Evolutionary conservation across 2,329 filamentous ascomycete species (phyloP).

Genomic region (Nemania serpens): DNA sequence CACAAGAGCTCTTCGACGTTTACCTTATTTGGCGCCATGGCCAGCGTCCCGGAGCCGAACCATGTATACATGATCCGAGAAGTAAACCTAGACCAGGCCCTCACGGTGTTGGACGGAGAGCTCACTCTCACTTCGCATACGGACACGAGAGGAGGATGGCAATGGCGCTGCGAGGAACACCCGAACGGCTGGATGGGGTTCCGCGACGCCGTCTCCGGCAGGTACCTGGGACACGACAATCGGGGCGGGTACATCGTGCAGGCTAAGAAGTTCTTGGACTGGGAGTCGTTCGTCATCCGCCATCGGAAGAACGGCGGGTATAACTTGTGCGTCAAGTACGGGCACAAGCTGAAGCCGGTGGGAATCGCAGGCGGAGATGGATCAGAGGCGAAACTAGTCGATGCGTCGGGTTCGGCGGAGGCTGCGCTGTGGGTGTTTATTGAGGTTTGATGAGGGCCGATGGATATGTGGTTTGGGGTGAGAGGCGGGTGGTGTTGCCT

Average conservation of each 20-base stretch:
- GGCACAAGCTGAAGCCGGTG: slow-evolving; percentile 6
- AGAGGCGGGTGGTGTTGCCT: too few species aligned
- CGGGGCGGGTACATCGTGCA: not conserved
- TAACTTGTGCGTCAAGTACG: slow-evolving; percentile 6
- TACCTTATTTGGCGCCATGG: not conserved
- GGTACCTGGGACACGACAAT: slow-evolving; percentile 18
- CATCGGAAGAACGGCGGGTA: slow-evolving; percentile 19
- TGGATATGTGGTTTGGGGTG: too few species aligned
- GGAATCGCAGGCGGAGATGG: not conserved
- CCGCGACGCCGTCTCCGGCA: slow-evolving; percentile 18
- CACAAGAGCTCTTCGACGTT: not conserved
- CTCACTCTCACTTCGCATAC: not conserved
- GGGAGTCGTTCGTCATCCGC: slow-evolving; percentile 23
- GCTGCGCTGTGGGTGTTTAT: slow-evolving; percentile 28
- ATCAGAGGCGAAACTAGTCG: not conserved
- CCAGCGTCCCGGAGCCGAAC: slow-evolving; percentile 18
- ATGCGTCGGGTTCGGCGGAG: not conserved
- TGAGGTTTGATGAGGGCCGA: not conserved
- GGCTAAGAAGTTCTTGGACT: not conserved
- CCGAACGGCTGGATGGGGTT: slow-evolving; percentile 21
- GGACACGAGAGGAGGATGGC: slow-evolving; percentile 22
- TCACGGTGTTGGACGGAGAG: slow-evolving; percentile 8
- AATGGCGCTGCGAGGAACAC: slow-evolving; percentile 23
- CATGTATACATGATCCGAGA: slow-evolving; percentile 26
- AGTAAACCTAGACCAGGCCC: not conserved